Percentiles rank a stretch among this genome's conserved stretches.
Conservation (phyloP, 768 basidiomycete genomes). For the Rossbeevera mucosa region DNA sequence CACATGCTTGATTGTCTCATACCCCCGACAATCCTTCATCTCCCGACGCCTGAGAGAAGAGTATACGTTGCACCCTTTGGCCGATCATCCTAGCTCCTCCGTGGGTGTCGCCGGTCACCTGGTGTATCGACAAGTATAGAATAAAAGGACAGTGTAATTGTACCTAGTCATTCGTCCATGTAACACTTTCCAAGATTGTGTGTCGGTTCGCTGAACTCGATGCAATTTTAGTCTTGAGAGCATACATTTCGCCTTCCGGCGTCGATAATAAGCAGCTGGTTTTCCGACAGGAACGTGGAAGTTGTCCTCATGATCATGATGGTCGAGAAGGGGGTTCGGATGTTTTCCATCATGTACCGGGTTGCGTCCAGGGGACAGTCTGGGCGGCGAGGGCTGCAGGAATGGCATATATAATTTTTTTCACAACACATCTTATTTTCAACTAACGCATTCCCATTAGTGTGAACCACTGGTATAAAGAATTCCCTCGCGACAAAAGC, state of each 20-base stretch:
- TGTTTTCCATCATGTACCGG: no score
- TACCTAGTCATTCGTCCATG: background rate
- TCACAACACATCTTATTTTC: background rate
- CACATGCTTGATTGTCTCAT: conserved; percentile 51
- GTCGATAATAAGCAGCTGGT: no score
- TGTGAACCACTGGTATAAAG: background rate
- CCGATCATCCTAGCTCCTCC: conserved; percentile 42
- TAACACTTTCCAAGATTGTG: background rate
- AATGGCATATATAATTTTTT: background rate
- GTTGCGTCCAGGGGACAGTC: no score
- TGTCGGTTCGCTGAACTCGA: background rate
- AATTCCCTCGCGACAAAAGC: background rate
- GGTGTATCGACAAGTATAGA: conserved; percentile 45
- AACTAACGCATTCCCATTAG: background rate
- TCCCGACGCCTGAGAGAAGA: conserved; percentile 51
- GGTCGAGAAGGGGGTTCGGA: no score
- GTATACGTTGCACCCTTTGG: conserved; percentile 52
- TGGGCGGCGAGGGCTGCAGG: no score
- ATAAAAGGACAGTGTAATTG: background rate
- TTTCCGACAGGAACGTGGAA: no score
- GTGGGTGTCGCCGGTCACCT: conserved; percentile 61
- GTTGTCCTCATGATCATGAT: background rate
- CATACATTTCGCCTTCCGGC: no score
- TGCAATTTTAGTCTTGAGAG: background rate
- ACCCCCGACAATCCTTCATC: conserved; percentile 47